These are phyloP conservation scores for Thraustochytrium sp. DNA, from an alignment of 352 stramenopile genomes.

Conservation along the genomic window DNA sequence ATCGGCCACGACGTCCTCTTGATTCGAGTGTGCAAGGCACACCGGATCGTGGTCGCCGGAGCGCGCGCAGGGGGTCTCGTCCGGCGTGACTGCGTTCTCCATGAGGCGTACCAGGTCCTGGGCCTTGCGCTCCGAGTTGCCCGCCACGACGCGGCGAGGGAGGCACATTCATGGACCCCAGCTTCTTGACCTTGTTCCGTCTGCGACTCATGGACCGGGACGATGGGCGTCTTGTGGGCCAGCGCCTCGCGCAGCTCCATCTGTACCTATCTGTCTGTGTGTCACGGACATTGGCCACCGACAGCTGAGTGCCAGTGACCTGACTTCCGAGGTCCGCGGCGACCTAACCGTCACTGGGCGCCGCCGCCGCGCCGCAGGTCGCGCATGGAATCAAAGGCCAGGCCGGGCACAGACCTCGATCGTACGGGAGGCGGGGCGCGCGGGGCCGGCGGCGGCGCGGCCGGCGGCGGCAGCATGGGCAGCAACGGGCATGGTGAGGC, in stretches of 20 bases:
- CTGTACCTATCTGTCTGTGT: no score
- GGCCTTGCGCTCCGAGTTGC: background rate
- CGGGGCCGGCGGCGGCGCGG: no score
- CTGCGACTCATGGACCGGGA: constrained; percentile 42
- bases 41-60: background rate
- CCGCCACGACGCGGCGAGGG: background rate
- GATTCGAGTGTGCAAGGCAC: background rate
- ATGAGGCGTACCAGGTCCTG: background rate
- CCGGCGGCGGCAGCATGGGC: no score
- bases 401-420: no score
- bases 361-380: no score
- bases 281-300: no score
- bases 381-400: no score
- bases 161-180: constrained; percentile 44
- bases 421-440: no score
- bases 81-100: background rate
- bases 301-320: no score
- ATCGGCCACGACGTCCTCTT: background rate
- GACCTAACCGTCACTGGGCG: no score
- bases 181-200: constrained; percentile 39
- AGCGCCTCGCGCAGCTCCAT: no score
- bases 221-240: constrained; percentile 41
- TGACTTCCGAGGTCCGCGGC: no score
- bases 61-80: background rate
- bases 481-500: background rate